Conservation (phyloP, 169 alveolate genomes). For the Sarcocystis neurona region DNA sequence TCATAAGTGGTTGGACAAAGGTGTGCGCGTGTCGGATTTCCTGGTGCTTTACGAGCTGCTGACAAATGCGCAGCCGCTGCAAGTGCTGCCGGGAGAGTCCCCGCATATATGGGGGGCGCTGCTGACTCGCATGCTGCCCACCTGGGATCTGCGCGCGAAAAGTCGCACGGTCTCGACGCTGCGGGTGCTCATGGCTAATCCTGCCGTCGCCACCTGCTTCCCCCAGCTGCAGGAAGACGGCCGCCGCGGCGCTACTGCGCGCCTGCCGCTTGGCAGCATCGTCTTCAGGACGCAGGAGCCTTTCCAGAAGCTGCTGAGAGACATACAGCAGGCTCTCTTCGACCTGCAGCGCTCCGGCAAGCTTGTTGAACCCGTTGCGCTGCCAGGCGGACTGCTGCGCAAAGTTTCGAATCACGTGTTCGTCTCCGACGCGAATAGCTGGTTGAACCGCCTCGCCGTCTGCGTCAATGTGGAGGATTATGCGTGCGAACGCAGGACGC, state of each 20-base stretch:
- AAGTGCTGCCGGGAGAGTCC: constrained; percentile 69
- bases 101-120: constrained; percentile 71
- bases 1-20: constrained; percentile 21
- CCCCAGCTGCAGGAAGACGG: constrained; percentile 53
- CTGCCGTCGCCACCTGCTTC: constrained; percentile 57
- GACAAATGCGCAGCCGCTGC: constrained; percentile 64
- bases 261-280: constrained; percentile 52
- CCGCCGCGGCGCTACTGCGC: neutral
- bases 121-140: constrained; percentile 69
- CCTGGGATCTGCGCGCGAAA: constrained; percentile 65
- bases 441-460: constrained; percentile 1
- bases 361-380: constrained; percentile 9
- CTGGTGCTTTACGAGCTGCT: constrained; percentile 68
- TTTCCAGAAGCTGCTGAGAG: constrained; percentile 66
- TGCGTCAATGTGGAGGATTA: neutral
- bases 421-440: neutral
- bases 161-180: constrained; percentile 64
- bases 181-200: constrained; percentile 62
- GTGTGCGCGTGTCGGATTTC: constrained; percentile 60
- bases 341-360: constrained; percentile 24
- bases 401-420: neutral
- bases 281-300: constrained; percentile 65
- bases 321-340: neutral
- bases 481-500: neutral
- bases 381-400: constrained; percentile 37